Evolutionary conservation across 768 basidiomycete species (phyloP), one percentile per base, ranked within the genome.

Genomic region (Cyathus striatus): DNA sequence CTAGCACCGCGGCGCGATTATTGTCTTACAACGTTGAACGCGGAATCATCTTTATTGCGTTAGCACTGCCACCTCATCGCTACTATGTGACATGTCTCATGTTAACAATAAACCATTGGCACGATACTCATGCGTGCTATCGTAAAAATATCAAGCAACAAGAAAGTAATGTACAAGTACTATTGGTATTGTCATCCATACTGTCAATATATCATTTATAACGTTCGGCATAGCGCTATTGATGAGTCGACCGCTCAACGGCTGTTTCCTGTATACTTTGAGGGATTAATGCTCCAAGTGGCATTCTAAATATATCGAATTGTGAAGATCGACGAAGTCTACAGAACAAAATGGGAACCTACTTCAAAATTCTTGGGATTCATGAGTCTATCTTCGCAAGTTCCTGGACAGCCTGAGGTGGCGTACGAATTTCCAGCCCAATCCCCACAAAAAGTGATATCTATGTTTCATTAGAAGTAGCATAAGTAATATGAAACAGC

Each of bases 391-490:
- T 75, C 71, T 16, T 70, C 55, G 52, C 88, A 90, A 23, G 84
- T 83, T 30, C 86, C 88, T 4, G 87, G 85, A 50, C 88, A 90
- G 16, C 75, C 75, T 2, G 73, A 81, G 7, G 83, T 83, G 4
- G 77, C 73, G 52, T 89, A 89, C 6, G 40, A 27, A 57, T 88
- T 87, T 21, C 86, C 87, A 13, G 88, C 88, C 88, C 87, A 89
- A 61, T 88, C 86, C 51, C 83, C 35, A 18, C 35, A 36, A 6
- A 36, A 18, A 9, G 35, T 36, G 17, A 36, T 36, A 18, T 36
- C 35, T 36, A 36, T 36, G 27, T 30, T 30, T 30, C 9, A 30
- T n/a, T n/a, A n/a, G n/a, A n/a, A 30, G 27, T 9, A 30, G 9
- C 27, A 9, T 30, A 30, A n/a, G n/a, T 30, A 30, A n/a, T 30